Conservation (phyloP, 2,329 filamentous ascomycete genomes). For the Fusarium poae region DNA sequence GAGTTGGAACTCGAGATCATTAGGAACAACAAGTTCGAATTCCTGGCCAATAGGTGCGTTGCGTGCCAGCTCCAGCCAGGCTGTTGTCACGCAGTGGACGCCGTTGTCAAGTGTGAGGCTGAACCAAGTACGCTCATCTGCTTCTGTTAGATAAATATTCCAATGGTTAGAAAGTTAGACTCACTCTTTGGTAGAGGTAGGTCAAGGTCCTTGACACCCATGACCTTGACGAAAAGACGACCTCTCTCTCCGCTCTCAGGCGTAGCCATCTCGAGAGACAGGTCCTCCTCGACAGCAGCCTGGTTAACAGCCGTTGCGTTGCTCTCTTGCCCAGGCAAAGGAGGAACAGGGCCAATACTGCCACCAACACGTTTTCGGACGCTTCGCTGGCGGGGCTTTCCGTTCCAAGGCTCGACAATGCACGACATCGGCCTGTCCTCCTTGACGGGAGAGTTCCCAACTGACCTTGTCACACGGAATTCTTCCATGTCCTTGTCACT, state of each 20-base stretch:
- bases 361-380: slow-evolving; percentile 64
- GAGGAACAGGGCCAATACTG: slow-evolving; percentile 76
- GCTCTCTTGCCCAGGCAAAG: slow-evolving; percentile 88
- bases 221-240: slow-evolving; percentile 96
- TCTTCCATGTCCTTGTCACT: slow-evolving; percentile 78
- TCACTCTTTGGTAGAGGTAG: slow-evolving; percentile 90
- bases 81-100: slow-evolving; percentile 95
- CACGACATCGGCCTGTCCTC: slow-evolving; percentile 88
- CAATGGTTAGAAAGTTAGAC: slow-evolving; percentile 50
- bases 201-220: slow-evolving; percentile 95
- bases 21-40: slow-evolving; percentile 96
- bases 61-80: slow-evolving; percentile 91
- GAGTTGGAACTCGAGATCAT: slow-evolving; percentile 98
- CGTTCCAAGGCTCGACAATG: slow-evolving; percentile 98
- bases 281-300: slow-evolving; percentile 77
- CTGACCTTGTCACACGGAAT: slow-evolving; percentile 68
- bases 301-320: slow-evolving; percentile 76
- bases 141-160: slow-evolving; percentile 43
- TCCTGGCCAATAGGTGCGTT: slow-evolving; percentile 97
- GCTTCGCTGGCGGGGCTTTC: slow-evolving; percentile 76
- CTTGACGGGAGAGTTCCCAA: slow-evolving; percentile 77
- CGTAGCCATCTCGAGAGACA: slow-evolving; percentile 66
- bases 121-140: slow-evolving; percentile 92
- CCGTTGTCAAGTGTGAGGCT: slow-evolving; percentile 98
- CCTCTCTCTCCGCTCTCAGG: slow-evolving; percentile 90